Base-by-base conservation (phyloP, 2,329 filamentous ascomycete genomes). In the Diaporthe sp. region DNA sequence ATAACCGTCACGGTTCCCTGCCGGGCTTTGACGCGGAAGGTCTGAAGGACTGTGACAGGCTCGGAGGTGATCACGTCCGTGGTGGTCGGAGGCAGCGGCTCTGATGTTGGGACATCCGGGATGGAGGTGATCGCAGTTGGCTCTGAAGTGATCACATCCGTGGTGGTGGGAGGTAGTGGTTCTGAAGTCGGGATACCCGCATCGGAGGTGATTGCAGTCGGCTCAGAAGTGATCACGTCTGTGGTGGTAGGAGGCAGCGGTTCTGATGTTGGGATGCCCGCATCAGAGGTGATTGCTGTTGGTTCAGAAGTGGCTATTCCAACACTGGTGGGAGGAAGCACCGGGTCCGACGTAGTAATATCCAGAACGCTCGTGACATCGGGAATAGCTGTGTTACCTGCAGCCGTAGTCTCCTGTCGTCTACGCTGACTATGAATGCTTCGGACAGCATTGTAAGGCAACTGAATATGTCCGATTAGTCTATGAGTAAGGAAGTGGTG, bases 331-430 rank as follows among this genome's bases (percentile, higher is more conserved):
- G 44, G 28, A 51, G 44, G 44, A 51, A 37, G 22, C 12, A 28
- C 51, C 31, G 19, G 44, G 22, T 67, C 44, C 22, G 62, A 15
- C 12, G 42, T 67, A 25, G 62, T 19, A 31, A 67, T 51, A 31
- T 51, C 44, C 7, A 34, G 19, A 10, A 67, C 44, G 44, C 44
- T 37, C 12, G 62, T 67, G 44, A 25, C 62, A 51, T 15, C 12
- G 28, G 42, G 61, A 34, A 67, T 28, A 49, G 44, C 42, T 7
- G 44, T n/a, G 22, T 37, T 22, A 28, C 5, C 19, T 31, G 44
- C 62, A 13, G 46, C 62, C 7, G 62, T 51, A 10, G 19, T 37
- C 46, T 68, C 62, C 44, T 68, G 62, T 37, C 62, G 44, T 37
- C 31, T 53, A 15, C 44, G 28, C 62, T 53, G 62, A 37, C 44